Percentiles rank a stretch among this genome's conserved stretches.
These are phyloP conservation scores for Salix brachista DNA, from an alignment of 345 rosid species.

Conservation along the genomic window DNA sequence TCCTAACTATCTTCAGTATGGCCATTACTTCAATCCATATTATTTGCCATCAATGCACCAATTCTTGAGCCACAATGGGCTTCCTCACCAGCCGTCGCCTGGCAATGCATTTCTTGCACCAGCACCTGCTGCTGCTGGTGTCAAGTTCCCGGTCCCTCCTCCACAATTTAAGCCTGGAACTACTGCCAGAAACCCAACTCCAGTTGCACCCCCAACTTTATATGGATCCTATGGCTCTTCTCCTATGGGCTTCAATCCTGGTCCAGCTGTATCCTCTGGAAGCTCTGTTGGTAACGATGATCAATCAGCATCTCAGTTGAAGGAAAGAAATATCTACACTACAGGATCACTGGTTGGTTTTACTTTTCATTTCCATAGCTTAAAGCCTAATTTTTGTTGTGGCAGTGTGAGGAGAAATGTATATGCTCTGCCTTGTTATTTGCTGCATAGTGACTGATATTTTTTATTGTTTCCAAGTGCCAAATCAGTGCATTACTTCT, in stretches of 20 bases:
- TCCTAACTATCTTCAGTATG: slow-evolving; percentile 54
- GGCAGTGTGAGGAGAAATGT: not conserved
- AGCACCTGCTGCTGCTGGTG: slow-evolving; percentile 38
- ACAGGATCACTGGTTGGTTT: slow-evolving; percentile 59
- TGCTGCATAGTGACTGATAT: not conserved
- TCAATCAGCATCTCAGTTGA: slow-evolving; percentile 47
- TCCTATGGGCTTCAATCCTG: slow-evolving; percentile 40
- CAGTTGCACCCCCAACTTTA: slow-evolving; percentile 41
- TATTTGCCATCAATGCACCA: slow-evolving; percentile 63
- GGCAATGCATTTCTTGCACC: slow-evolving; percentile 33
- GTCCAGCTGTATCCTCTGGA: slow-evolving; percentile 43
- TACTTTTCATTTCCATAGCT: not conserved
- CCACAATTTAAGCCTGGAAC: slow-evolving; percentile 50
- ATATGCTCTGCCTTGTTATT: not conserved
- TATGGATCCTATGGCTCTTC: slow-evolving; percentile 42
- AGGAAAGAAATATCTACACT: slow-evolving; percentile 47
- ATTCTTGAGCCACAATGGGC: slow-evolving; percentile 52
- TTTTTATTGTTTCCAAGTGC: not conserved
- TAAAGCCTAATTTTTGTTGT: not conserved
- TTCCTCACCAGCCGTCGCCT: slow-evolving; percentile 59
- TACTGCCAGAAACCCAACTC: slow-evolving; percentile 40
- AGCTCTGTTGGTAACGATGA: slow-evolving; percentile 50
- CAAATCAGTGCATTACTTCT: not conserved
- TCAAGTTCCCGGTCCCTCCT: slow-evolving; percentile 47
- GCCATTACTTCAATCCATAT: slow-evolving; percentile 53